Conservation (phyloP, 768 basidiomycete species). For the Suillus cothurnatus region DNA sequence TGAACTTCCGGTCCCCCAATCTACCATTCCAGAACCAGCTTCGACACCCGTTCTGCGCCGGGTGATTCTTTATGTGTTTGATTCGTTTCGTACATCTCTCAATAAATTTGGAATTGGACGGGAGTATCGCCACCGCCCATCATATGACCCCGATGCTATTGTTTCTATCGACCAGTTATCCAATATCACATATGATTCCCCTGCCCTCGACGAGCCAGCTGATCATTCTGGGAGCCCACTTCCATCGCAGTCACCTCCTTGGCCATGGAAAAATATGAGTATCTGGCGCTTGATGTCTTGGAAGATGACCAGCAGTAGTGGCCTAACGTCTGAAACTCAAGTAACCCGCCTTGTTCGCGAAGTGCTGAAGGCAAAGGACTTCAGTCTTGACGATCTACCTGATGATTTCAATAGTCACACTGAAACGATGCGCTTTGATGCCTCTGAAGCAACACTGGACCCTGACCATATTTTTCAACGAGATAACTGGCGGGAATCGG, state of each 20-base stretch:
- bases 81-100: slow-evolving; percentile 16
- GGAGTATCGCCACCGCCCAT: slow-evolving; percentile 17
- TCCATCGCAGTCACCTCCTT: slow-evolving; percentile 5
- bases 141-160: slow-evolving; percentile 4
- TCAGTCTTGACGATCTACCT: slow-evolving; percentile 3
- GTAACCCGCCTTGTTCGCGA: slow-evolving; percentile 8
- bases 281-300: slow-evolving; percentile 17
- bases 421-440: not conserved
- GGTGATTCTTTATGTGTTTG: slow-evolving; percentile 17
- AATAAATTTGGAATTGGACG: slow-evolving; percentile 20
- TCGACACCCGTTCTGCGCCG: slow-evolving; percentile 2
- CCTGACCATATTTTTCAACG: not conserved
- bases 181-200: not conserved
- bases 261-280: slow-evolving; percentile 19
- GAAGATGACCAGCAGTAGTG: slow-evolving; percentile 9
- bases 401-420: not conserved
- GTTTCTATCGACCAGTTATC: not conserved
- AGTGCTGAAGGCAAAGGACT: slow-evolving; percentile 12
- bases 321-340: not conserved
- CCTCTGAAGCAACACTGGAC: slow-evolving; percentile 1
- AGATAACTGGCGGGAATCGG: slow-evolving; percentile 16
- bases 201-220: not conserved
- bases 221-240: not conserved
- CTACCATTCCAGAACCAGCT: not conserved
- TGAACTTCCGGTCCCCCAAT: slow-evolving; percentile 17